phyloP scores from a whole-genome alignment of 2,329 filamentous ascomycete species.

The Fusarium pseudograminearum region DNA sequence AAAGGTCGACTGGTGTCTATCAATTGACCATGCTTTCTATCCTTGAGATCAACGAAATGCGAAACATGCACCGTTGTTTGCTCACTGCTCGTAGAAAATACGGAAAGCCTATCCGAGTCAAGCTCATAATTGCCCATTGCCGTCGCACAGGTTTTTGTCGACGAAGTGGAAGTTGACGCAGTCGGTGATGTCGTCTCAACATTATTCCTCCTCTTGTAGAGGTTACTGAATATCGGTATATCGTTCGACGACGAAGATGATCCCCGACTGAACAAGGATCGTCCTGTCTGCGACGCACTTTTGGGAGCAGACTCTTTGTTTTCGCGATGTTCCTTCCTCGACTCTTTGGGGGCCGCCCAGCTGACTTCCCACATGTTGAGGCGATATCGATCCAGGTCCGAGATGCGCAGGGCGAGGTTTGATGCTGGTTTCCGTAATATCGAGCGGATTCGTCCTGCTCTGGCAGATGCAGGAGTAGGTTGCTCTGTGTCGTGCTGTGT shows the following conservation, averaged over 20 bases:
- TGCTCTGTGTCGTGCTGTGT: constrained; percentile 1
- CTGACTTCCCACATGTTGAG: constrained; percentile 41
- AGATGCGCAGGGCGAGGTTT: constrained; percentile 6
- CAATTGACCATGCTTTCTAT: constrained; percentile 4
- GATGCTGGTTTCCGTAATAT: constrained; percentile 28
- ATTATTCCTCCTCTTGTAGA: neutral
- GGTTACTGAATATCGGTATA: neutral
- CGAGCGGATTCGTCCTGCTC: constrained; percentile 11
- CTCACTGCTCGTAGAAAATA: constrained; percentile 9
- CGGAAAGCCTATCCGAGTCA: constrained; percentile 22
- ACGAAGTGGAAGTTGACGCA: constrained; percentile 1
- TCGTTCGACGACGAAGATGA: constrained; percentile 22
- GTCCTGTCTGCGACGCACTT: neutral
- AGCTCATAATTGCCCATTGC: constrained; percentile 9
- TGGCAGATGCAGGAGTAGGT: neutral
- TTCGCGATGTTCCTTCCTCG: constrained; percentile 37
- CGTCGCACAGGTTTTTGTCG: constrained; percentile 1
- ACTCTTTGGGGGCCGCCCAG: constrained; percentile 35
- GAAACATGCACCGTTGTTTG: constrained; percentile 2
- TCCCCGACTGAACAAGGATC: constrained; percentile 24
- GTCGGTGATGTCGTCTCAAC: constrained; percentile 1
- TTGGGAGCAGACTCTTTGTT: constrained; percentile 14
- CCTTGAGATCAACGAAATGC: constrained; percentile 1
- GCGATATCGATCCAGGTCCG: constrained; percentile 20
- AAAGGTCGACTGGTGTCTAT: constrained; percentile 3